Evolutionary conservation across 768 basidiomycete species (phyloP).

Genomic region (Leccinum obscurum): DNA sequence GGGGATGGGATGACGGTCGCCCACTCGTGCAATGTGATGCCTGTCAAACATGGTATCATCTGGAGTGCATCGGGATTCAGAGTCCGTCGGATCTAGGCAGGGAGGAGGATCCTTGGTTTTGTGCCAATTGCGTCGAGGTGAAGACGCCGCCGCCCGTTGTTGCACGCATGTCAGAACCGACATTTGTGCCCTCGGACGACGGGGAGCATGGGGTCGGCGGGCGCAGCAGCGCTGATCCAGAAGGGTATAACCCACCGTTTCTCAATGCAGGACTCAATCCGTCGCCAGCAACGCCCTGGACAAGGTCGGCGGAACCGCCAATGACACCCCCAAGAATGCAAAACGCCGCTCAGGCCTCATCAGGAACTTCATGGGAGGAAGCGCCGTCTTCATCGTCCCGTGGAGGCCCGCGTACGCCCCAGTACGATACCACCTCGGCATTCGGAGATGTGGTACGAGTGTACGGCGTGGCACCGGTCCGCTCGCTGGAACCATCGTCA

Average conservation of each 20-base stretch:
- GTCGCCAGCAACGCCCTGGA: conserved; percentile 57
- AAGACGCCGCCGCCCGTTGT: conserved; percentile 41
- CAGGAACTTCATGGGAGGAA: conserved; percentile 47
- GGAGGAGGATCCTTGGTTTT: conserved; percentile 81
- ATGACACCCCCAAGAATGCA: conserved; percentile 48
- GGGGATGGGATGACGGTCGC: conserved; percentile 67
- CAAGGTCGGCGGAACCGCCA: conserved; percentile 36
- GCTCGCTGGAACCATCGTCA: conserved; percentile 32
- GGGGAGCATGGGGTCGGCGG: conserved; percentile 18
- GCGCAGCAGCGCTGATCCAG: conserved; percentile 24
- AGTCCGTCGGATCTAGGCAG: conserved; percentile 63
- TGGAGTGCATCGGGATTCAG: conserved; percentile 74
- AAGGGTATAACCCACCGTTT: conserved; percentile 56
- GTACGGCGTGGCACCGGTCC: conserved; percentile 40
- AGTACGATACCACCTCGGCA: conserved; percentile 32
- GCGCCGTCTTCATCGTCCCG: conserved; percentile 44
- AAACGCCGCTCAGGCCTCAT: conserved; percentile 30
- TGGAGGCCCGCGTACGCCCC: conserved; percentile 57
- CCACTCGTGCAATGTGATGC: conserved; percentile 80
- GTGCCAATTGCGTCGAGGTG: conserved; percentile 54
- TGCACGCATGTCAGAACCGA: conserved; percentile 50
- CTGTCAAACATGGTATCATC: conserved; percentile 81
- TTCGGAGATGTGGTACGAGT: conserved; percentile 39
- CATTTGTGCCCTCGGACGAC: conserved; percentile 67
- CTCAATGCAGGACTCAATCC: conserved; percentile 53